Evolutionary conservation across 2,329 filamentous ascomycete species (phyloP), one percentile per base, ranked within the genome.

Genomic region (Trichoderma oligosporum): DNA sequence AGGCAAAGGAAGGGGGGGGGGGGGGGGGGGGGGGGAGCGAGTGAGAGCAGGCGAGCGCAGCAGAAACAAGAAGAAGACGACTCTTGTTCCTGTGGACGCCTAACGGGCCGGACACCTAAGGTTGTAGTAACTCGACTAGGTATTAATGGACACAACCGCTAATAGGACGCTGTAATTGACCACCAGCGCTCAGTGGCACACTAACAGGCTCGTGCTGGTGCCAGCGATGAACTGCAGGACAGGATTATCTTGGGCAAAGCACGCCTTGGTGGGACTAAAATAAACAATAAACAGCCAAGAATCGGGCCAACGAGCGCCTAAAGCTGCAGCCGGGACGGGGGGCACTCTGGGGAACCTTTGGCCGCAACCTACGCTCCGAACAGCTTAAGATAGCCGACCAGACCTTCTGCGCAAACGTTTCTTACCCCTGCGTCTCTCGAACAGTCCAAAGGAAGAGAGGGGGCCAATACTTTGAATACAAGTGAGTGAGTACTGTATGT

Each of bases 181-280:
- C n/a, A n/a, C n/a, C n/a, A n/a, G n/a, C n/a, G n/a, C n/a, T n/a
- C n/a, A 12, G 48, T 38, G 24, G 25, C 31, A 39, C 36, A 33
- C 38, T 35, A 22, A 38, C 41, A 54, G 51, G 51, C 51, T 45
- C 31, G 51, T 20, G 51, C 39, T 46, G 51, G 51, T 54, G 51
- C 51, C 51, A 54, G 16, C 51, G 45, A 20, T 35, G 38, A 16
- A 46, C 38, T 46, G 51, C 51, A 54, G 51, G 27, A 31, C 11
- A 11, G 27, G 27, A 6, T 31, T 5, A 11, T n/a, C n/a, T 24
- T n/a, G 24, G 33, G 33, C 33, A 36, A 36, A 36, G 33, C 33
- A 36, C 33, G 36, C 36, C 36, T 39, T 39, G 36, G 36, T 18
- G 36, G 36, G 18, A 33, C 25, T 31, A 31, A 16, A 29, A 24